Evolutionary conservation across 2,329 filamentous ascomycete genomes (phyloP).

Genomic region (Cladosporium sp.): DNA sequence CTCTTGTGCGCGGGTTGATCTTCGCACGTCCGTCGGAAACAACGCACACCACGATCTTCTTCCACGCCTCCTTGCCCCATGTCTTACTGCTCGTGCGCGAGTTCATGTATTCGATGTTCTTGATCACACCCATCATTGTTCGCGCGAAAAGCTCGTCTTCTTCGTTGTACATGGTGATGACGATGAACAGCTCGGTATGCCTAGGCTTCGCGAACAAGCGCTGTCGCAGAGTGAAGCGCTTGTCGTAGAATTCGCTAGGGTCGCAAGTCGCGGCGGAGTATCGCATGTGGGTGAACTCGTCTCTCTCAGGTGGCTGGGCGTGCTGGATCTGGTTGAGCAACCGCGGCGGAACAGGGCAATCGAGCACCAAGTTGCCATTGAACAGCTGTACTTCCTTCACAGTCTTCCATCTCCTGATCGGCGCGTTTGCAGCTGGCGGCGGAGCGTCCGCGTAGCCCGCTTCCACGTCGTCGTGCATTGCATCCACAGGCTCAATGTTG

Average conservation of each 20-base stretch:
- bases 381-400: constrained; percentile 95
- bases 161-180: constrained; percentile 98
- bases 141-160: constrained; percentile 93
- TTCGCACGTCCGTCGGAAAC: constrained; percentile 95
- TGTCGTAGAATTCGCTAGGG: constrained; percentile 76
- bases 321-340: constrained; percentile 83
- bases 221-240: constrained; percentile 87
- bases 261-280: constrained; percentile 95
- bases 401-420: constrained; percentile 89
- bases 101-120: constrained; percentile 99
- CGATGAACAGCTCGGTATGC: constrained; percentile 92
- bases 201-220: constrained; percentile 85
- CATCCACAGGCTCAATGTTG: constrained; percentile 33
- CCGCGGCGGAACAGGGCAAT: constrained; percentile 88
- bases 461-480: constrained; percentile 33
- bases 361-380: constrained; percentile 91
- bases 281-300: constrained; percentile 85
- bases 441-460: constrained; percentile 37
- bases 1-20: constrained; percentile 87
- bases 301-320: constrained; percentile 70
- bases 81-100: constrained; percentile 88
- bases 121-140: constrained; percentile 94
- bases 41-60: constrained; percentile 98
- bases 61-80: constrained; percentile 98
- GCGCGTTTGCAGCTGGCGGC: constrained; percentile 50